Base-by-base conservation (phyloP, 768 basidiomycete species). In the Pholiota conissans region DNA sequence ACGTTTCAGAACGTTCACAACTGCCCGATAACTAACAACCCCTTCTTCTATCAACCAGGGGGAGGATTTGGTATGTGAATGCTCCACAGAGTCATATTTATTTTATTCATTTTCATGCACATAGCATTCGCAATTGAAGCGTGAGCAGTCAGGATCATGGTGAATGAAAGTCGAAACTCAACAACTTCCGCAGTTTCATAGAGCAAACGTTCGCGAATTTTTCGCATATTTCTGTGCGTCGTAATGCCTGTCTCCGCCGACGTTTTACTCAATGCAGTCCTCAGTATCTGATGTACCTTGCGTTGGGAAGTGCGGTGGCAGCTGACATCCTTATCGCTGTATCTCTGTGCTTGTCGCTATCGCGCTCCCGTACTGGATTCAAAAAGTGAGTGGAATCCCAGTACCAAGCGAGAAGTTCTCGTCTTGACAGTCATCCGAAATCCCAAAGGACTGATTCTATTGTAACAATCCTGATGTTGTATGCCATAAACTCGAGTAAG, bases 401-500 rank as follows among this genome's bases (percentile, higher is more conserved):
- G 26, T 29, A 5, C n/a, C 14, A 47, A 6, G 30, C 13, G 22
- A 42, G 45, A 13, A 18, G n/a, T 45, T 27, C 34, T 28, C 5
- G 28, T 32, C 32, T 35, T 34, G 27, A n/a, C n/a, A n/a, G n/a
- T n/a, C n/a, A n/a, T n/a, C 45, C 32, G 28, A 28, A 18, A 37
- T 20, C 48, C 26, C 40, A 9, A 45, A 80, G 81, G 48, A 81
- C 80, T 22, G 74, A 83, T 48, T 73, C 76, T 0, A 55, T 82
- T 3, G 63, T 82, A 8, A 75, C 71, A 14, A 65, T 73, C n/a
- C 65, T 84, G 22, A 76, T 83, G 58, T 50, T 78, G 54, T 83
- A 80, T 56, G 72, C 76, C n/a, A 72, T 84, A 52, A 82, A 80
- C 59, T 81, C 80, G 59, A 73, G 80, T 81, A 55, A 50, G 76